Conservation (phyloP, 106 monocot genomes). For the Dioscorea alata region DNA sequence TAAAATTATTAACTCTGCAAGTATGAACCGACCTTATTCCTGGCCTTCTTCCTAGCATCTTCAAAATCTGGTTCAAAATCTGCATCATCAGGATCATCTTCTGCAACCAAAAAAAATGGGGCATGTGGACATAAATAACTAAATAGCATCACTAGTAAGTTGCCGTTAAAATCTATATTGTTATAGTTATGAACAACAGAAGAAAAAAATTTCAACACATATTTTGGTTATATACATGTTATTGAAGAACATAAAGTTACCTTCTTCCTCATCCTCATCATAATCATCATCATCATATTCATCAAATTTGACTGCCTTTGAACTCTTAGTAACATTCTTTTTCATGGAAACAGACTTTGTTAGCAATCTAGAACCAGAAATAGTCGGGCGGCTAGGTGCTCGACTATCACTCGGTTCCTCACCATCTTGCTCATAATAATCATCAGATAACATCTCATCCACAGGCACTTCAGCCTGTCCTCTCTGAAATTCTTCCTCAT, state of each 20-base stretch:
- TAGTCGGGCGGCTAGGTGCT: slow-evolving; percentile 37
- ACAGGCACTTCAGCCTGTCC: slow-evolving; percentile 63
- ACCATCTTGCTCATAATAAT: slow-evolving; percentile 96
- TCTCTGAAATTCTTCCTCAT: slow-evolving; percentile 28
- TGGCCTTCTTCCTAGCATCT: slow-evolving; percentile 38
- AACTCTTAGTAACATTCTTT: slow-evolving; percentile 34
- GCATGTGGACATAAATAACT: no score
- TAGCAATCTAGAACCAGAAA: slow-evolving; percentile 44
- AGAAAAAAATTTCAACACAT: background rate
- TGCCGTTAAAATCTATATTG: background rate
- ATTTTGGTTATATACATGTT: background rate
- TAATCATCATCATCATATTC: slow-evolving; percentile 67
- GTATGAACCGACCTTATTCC: slow-evolving; percentile 33
- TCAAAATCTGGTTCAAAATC: slow-evolving; percentile 93
- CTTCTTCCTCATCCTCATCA: slow-evolving; percentile 44
- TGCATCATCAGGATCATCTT: slow-evolving; percentile 97
- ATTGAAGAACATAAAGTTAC: no score
- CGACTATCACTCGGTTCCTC: slow-evolving; percentile 79
- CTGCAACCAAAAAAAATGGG: slow-evolving; percentile 28
- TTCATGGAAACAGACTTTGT: slow-evolving; percentile 24
- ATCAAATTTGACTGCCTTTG: slow-evolving; percentile 38
- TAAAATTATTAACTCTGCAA: background rate
- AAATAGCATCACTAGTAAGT: no score
- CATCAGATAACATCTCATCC: slow-evolving; percentile 99
- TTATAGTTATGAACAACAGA: background rate